Base-by-base conservation (phyloP, 2,329 filamentous ascomycete species). In the Trichoderma sp. region DNA sequence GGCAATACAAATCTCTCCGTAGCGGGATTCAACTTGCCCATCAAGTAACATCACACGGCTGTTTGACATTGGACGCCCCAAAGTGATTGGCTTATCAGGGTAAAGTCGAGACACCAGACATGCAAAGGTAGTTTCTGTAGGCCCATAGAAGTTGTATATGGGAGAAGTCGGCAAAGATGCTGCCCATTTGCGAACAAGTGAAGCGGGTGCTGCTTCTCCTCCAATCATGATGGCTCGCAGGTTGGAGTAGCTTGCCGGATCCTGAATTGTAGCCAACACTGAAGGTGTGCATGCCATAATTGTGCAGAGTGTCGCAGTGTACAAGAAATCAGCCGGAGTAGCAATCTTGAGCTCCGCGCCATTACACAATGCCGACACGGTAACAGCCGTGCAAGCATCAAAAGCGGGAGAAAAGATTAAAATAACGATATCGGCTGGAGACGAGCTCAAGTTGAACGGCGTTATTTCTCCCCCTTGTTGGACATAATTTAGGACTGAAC, bases 171-270 rank as follows among this genome's bases (percentile, higher is more conserved):
- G 62, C 8, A 65, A 23, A 34, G 28, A 23, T 53, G 26, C 43
- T 53, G 39, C 62, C 62, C 62, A 65, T n/a, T 65, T 65, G 28
- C 62, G 43, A 8, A 65, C 62, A 6, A 65, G 47, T 23, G 62
- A 50, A 17, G 43, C 23, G 4, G 62, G 62, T 3, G 62, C 26
- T 50, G 62, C 62, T 65, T 65, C 62, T 32, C 62, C 62, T 11
- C 62, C 62, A 9, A 65, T 47, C 62, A 65, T 50, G 47, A 65
- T 53, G 20, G 62, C 30, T 11, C 62, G 62, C 43, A 65, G 4
- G 2, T 65, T 65, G 3, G 62, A 53, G 13, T 50, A 65, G 47
- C 28, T 34, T 1, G 28, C 5, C 34, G 62, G 62, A 26, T 65
- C 62, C 53, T 65, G 62, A 34, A 65, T 65, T 15, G 62, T 65